A percentile compares a stretch with the other conserved stretches of the same genome.
Conservation (phyloP, 257 asterid genomes). For the Solanum verrucosum region DNA sequence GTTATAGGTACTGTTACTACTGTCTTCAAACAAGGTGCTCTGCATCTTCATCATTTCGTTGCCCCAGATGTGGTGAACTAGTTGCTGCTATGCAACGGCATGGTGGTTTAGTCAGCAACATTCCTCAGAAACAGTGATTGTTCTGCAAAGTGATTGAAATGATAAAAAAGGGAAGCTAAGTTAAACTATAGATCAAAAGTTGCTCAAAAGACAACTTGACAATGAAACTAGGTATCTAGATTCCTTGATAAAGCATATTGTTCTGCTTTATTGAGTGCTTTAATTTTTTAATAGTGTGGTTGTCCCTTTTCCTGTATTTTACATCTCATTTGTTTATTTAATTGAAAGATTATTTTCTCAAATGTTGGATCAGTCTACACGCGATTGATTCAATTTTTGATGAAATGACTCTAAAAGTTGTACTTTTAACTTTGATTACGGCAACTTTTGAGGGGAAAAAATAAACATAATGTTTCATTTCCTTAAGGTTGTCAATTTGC, state of each 20-base stretch:
- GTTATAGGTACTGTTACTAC: conserved; percentile 77
- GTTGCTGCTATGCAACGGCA: conserved; percentile 86
- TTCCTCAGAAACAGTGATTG: conserved; percentile 21
- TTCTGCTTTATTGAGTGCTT: conserved; percentile 21
- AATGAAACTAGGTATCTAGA: conserved; percentile 13
- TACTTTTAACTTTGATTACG: background rate
- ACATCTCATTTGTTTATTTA: background rate
- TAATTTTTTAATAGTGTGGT: conserved; percentile 3
- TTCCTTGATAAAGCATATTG: conserved; percentile 16
- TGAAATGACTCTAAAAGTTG: background rate
- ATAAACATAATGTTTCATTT: background rate
- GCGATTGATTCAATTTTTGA: background rate
- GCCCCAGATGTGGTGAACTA: conserved; percentile 74
- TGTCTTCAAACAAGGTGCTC: conserved; percentile 85
- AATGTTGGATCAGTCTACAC: background rate
- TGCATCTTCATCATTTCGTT: conserved; percentile 63
- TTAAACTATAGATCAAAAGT: conserved; percentile 10
- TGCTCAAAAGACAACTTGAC: conserved; percentile 7
- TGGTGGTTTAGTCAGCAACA: conserved; percentile 27
- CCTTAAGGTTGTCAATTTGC: background rate
- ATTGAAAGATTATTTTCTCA: background rate
- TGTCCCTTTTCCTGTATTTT: background rate
- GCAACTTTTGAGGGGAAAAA: background rate
- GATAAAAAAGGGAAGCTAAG: background rate
- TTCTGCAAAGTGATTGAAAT: conserved; percentile 10